These are phyloP conservation scores for Yamadazyma pseudoaaseri DNA, from an alignment of 1,139 yeast genomes.

Conservation along the genomic window DNA sequence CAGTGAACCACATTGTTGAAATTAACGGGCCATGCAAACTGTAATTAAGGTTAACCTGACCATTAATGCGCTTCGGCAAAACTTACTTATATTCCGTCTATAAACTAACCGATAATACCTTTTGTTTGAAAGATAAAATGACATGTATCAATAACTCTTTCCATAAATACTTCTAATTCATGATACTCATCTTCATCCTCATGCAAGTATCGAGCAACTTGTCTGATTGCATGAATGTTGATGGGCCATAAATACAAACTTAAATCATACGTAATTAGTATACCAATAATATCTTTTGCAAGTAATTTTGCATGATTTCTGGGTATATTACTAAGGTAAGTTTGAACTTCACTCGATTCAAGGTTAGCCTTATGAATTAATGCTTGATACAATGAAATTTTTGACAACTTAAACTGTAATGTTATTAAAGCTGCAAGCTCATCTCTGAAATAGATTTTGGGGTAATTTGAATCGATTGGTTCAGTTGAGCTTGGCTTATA, in stretches of 20 bases:
- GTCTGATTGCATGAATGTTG: constrained; percentile 31
- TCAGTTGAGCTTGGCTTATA: constrained; percentile 24
- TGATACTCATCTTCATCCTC: constrained; percentile 27
- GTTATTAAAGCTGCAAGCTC: constrained; percentile 34
- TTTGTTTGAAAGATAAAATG: constrained; percentile 22
- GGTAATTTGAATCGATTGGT: constrained; percentile 21
- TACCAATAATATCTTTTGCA: constrained; percentile 40
- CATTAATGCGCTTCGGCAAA: too few species aligned
- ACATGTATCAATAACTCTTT: constrained; percentile 24
- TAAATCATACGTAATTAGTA: constrained; percentile 34
- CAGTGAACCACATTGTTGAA: too few species aligned
- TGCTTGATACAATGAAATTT: constrained; percentile 31
- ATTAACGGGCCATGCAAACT: too few species aligned
- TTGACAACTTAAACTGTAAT: constrained; percentile 31
- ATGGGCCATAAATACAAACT: constrained; percentile 36
- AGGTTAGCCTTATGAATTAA: constrained; percentile 21
- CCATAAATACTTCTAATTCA: constrained; percentile 26
- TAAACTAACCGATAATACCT: constrained; percentile 14
- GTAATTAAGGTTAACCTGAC: too few species aligned
- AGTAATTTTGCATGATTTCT: constrained; percentile 24
- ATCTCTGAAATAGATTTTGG: constrained; percentile 33
- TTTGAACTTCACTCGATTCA: constrained; percentile 16
- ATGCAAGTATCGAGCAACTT: constrained; percentile 27
- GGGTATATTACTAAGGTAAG: constrained; percentile 23
- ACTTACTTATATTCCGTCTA: too few species aligned